Base-by-base conservation (phyloP, 768 basidiomycete genomes). In the Kwoniella mangroviensis region DNA sequence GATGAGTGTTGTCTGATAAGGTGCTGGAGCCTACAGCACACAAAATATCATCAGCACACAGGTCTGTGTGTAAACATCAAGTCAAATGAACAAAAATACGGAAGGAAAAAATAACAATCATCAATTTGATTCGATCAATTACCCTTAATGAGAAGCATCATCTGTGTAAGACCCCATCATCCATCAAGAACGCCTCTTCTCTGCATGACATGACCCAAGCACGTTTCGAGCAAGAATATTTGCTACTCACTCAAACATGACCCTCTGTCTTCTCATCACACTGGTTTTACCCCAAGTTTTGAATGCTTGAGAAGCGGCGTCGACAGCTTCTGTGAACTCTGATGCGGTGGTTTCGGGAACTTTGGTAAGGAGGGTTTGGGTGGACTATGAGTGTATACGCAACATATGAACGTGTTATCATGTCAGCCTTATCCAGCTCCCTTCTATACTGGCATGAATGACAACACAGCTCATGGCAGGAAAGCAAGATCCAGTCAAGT, bases 201-300 rank as follows among this genome's bases (percentile, higher is more conserved):
- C 10, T 0, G 19, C 10, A 49, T 15, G 4, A 17, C 15, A 49
- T 12, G 53, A n/a, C 24, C 53, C 53, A 24, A 54, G 21, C 24
- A 54, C 53, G 22, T 51, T 15, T 51, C 49, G 49, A 21, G 54
- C 54, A 55, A n/a, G 49, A 51, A 51, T 19, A 55, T 13, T 4
- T 34, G 11, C n/a, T 54, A 86, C 90, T 69, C 75, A 97, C 94
- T 97, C 92, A 68, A 98, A 85, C 63, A 90, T 90, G 81, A 97
- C 91, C 68, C 90, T 87, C 82, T 99, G 96, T 60, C 96, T 89
- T 49, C 89, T 89, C 56, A 99, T 85, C 41, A 97, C 87, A 72
- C 91, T 93, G 12, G 93, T 90, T 51, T 87, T 87, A 79, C 91
- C 92, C 96, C 96, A 99, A 4, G 90, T 87, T 81, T 92, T 90